A percentile compares a stretch with the other conserved stretches of the same genome.
phyloP scores from a whole-genome alignment of 2,329 filamentous ascomycete species.

The Parascedosporium putredinis region DNA sequence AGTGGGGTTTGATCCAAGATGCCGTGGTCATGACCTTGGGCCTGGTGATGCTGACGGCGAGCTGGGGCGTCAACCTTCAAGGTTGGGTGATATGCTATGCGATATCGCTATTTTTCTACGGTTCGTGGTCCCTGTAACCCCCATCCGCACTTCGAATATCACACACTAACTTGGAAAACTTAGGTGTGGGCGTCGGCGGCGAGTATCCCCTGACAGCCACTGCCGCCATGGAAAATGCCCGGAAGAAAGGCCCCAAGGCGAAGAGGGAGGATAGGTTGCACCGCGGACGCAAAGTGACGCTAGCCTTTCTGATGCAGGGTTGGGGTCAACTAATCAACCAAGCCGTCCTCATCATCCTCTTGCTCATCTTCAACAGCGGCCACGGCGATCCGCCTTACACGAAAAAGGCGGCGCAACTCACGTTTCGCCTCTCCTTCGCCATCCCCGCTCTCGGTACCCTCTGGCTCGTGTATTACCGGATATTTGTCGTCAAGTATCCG shows the following conservation, averaged over 20 bases:
- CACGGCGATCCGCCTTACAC: constrained; percentile 69
- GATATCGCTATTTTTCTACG: constrained; percentile 78
- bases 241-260: constrained; percentile 72
- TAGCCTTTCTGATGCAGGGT: constrained; percentile 94
- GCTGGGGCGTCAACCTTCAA: constrained; percentile 77
- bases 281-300: constrained; percentile 89
- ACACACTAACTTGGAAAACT: not conserved
- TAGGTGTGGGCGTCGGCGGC: constrained; percentile 54
- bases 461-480: constrained; percentile 93
- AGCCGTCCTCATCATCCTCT: constrained; percentile 71
- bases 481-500: constrained; percentile 84
- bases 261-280: constrained; percentile 89
- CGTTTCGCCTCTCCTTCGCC: constrained; percentile 84
- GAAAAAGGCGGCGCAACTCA: constrained; percentile 69
- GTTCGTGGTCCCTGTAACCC: constrained; percentile 11
- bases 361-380: constrained; percentile 68
- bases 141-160: no score
- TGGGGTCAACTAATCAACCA: constrained; percentile 98
- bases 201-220: constrained; percentile 97
- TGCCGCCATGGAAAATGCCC: constrained; percentile 84
- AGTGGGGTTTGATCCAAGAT: constrained; percentile 93
- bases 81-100: constrained; percentile 97
- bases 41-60: constrained; percentile 80
- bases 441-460: constrained; percentile 83
- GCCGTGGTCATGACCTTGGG: constrained; percentile 87